Evolutionary conservation across 768 basidiomycete genomes (phyloP), one percentile per base, ranked within the genome.

Genomic region (Tremella fuciformis): DNA sequence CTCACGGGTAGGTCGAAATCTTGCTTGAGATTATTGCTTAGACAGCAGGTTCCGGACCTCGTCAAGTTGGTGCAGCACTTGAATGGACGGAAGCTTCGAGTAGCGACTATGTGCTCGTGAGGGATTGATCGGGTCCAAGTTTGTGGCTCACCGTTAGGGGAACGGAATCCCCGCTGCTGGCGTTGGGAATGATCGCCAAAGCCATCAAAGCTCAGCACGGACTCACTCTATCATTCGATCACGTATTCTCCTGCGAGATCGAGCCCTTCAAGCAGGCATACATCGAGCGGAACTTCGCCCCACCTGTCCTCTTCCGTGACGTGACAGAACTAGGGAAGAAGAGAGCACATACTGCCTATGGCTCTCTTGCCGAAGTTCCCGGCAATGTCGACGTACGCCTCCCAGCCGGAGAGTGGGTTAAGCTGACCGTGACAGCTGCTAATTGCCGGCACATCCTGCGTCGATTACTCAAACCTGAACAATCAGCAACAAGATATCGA

Each of bases 251-350:
- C 1, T 96, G 91, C 77, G 91, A 96, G 78, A 94, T 96, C 56
- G 92, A 92, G 72, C 91, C 92, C 2, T 94, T 91, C 82, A 93
- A 96, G 78, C 92, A 93, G 73, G 93, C 92, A 0, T 96, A 97
- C 71, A 97, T 97, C 62, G 93, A 97, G 73, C 83, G 93, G 29
- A 97, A 97, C 76, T 97, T 97, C 73, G 84, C 87, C 40, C 93
- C 93, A 21, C 91, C 92, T 13, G 77, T 94, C 24, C 81, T 97
- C 34, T 97, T 96, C 76, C 85, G 93, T 49, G 93, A 97, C 73
- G 92, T 97, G 16, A 91, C 88, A 57, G 92, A 96, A 70, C 82
- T 97, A 18, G 71, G 73, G 3, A 74, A 75, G 62, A 71, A 75
- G 19, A 41, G 62, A 53, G 94, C 92, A 19, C 86, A 89, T 57